A percentile compares a stretch with the other conserved stretches of the same genome.
phyloP scores from a whole-genome alignment of 768 basidiomycete species.

The Albatrellus ellisii region DNA sequence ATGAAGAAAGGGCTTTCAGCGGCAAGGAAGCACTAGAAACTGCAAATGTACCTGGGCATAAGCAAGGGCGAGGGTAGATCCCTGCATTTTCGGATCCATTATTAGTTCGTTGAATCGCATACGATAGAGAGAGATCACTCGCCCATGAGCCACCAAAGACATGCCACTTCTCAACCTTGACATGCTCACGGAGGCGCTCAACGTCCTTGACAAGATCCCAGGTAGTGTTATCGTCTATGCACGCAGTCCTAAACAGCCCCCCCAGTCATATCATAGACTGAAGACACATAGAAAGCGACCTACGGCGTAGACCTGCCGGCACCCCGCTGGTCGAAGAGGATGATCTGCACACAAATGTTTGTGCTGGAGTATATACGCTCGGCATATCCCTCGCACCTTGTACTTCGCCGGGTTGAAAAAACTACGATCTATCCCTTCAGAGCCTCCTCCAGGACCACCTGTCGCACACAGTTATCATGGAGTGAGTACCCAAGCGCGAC shows the following conservation, averaged over 20 bases:
- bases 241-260: constrained; percentile 43
- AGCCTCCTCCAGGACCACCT: constrained; percentile 79
- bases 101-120: neutral
- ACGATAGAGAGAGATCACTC: constrained; percentile 8
- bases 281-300: constrained; percentile 16
- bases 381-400: constrained; percentile 34
- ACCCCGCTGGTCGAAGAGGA: constrained; percentile 86
- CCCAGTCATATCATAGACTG: neutral
- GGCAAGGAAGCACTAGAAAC: too few species aligned
- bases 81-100: constrained; percentile 26
- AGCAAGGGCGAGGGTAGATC: constrained; percentile 74
- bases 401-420: constrained; percentile 84
- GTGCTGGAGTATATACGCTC: neutral
- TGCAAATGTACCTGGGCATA: constrained; percentile 87
- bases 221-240: constrained; percentile 78
- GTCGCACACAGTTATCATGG: neutral
- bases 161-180: constrained; percentile 78
- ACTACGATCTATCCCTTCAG: constrained; percentile 47
- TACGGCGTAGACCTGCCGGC: constrained; percentile 79
- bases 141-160: constrained; percentile 95
- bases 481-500: neutral
- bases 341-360: constrained; percentile 33
- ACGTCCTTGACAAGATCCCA: constrained; percentile 90
- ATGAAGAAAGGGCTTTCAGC: too few species aligned
- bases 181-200: constrained; percentile 65